These are phyloP conservation scores for Xylaria venustula DNA, from an alignment of 495 filamentous ascomycete species.

Conservation along the genomic window DNA sequence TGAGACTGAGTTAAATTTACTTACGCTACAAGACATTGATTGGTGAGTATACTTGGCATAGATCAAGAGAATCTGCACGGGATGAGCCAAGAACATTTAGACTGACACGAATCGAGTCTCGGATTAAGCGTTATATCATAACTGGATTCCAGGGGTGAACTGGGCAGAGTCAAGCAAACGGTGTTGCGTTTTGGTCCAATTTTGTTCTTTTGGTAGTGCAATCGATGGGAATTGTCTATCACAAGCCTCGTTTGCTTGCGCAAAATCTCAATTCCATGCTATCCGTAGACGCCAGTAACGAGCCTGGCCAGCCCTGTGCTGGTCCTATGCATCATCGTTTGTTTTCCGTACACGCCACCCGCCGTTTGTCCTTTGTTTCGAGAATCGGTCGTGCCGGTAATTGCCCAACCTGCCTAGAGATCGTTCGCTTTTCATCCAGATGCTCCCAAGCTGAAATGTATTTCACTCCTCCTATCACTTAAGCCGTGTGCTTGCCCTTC, in stretches of 20 bases:
- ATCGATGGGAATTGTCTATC: constrained; percentile 30
- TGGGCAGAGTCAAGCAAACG: not conserved
- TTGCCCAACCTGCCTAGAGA: constrained; percentile 29
- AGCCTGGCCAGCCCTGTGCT: constrained; percentile 9
- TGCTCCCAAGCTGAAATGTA: constrained; percentile 12
- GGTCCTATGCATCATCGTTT: constrained; percentile 10
- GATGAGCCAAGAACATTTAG: not conserved
- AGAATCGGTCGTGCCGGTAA: constrained; percentile 14
- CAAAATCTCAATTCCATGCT: constrained; percentile 36
- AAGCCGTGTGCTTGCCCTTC: constrained; percentile 39
- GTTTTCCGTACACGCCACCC: constrained; percentile 15
- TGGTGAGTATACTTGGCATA: not conserved
- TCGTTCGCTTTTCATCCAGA: constrained; percentile 16
- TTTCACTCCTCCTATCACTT: constrained; percentile 7
- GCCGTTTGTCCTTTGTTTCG: constrained; percentile 4
- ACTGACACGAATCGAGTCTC: not conserved
- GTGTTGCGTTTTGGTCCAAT: constrained; percentile 9
- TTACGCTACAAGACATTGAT: not conserved
- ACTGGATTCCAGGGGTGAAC: not conserved
- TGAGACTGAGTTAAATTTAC: too few species aligned
- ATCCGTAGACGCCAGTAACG: constrained; percentile 40
- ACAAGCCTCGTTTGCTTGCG: constrained; percentile 26
- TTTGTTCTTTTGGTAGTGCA: constrained; percentile 24
- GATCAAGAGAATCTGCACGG: not conserved
- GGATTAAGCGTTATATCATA: not conserved